Evolutionary conservation across 768 basidiomycete species (phyloP).

Genomic region (Russula olivacea): DNA sequence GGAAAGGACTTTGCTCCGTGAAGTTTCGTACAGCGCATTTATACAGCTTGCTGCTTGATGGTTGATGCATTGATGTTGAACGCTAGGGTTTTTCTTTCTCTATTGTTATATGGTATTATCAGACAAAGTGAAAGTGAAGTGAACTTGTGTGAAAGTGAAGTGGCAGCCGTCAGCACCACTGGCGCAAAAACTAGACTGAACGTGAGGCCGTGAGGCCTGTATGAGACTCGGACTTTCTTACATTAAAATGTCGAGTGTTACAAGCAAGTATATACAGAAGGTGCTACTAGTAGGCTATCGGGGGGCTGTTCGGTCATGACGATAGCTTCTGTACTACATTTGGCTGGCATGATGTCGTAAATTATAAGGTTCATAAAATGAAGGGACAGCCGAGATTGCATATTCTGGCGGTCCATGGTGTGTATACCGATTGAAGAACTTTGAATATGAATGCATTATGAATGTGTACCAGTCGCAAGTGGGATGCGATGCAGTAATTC

Average conservation of each 20-base stretch:
- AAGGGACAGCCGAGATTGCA: background rate
- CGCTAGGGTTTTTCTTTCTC: too few relatives aligned
- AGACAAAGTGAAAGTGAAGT: background rate
- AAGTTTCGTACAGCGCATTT: conserved; percentile 19
- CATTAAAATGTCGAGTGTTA: too few relatives aligned
- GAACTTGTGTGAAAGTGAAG: too few relatives aligned
- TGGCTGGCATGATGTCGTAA: background rate
- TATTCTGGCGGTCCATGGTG: background rate
- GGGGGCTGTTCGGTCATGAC: too few relatives aligned
- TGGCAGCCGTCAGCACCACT: too few relatives aligned
- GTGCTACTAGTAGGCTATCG: too few relatives aligned
- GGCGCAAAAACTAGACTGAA: too few relatives aligned
- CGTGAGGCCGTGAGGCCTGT: too few relatives aligned
- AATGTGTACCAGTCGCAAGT: background rate
- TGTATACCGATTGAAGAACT: background rate
- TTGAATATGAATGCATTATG: background rate
- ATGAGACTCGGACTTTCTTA: too few relatives aligned
- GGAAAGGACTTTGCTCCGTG: conserved; percentile 9
- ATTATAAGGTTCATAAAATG: background rate
- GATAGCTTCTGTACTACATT: too few relatives aligned
- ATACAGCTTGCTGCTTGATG: conserved; percentile 12
- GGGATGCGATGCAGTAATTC: background rate
- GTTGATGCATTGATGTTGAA: background rate
- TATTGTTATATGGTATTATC: background rate
- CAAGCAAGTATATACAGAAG: background rate